Percentiles rank a stretch among this genome's conserved stretches.
phyloP scores from a whole-genome alignment of 257 asterid genomes.

The Penstemon newberryi region DNA sequence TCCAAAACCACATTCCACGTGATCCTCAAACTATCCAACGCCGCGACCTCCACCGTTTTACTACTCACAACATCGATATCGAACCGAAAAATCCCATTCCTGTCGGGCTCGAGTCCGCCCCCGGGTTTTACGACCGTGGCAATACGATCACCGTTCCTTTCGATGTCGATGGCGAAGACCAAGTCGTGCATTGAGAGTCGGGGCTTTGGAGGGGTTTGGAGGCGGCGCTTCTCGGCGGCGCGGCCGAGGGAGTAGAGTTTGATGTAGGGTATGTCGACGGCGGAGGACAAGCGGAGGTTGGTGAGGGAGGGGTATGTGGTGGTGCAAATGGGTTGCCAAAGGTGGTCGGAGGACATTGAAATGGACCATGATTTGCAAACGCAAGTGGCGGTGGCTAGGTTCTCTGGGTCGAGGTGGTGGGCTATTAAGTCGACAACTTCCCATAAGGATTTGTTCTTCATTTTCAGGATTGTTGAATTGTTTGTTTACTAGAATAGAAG shows the following conservation, averaged over 20 bases:
- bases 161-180: slow-evolving; percentile 53
- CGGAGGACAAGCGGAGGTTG: slow-evolving; percentile 43
- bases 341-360: slow-evolving; percentile 66
- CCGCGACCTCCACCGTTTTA: slow-evolving; percentile 28
- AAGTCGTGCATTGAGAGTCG: slow-evolving; percentile 40
- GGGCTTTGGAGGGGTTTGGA: slow-evolving; percentile 46
- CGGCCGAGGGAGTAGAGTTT: slow-evolving; percentile 59
- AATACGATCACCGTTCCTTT: slow-evolving; percentile 23
- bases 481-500: too few relatives aligned
- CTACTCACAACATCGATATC: slow-evolving; percentile 34
- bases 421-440: slow-evolving; percentile 60
- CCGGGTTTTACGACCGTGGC: slow-evolving; percentile 36
- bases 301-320: slow-evolving; percentile 60
- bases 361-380: slow-evolving; percentile 70
- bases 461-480: too few relatives aligned
- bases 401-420: slow-evolving; percentile 54
- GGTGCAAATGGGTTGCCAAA: slow-evolving; percentile 72
- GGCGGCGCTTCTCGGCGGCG: slow-evolving; percentile 49
- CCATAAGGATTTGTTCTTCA: slow-evolving; percentile 32
- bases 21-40: slow-evolving; percentile 40
- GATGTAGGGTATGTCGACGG: slow-evolving; percentile 33
- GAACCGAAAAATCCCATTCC: slow-evolving; percentile 52
- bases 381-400: slow-evolving; percentile 62
- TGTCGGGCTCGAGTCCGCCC: slow-evolving; percentile 32
- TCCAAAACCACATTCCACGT: slow-evolving; percentile 69